Conservation (phyloP, 768 basidiomycete genomes). For the Trametes cubensis region DNA sequence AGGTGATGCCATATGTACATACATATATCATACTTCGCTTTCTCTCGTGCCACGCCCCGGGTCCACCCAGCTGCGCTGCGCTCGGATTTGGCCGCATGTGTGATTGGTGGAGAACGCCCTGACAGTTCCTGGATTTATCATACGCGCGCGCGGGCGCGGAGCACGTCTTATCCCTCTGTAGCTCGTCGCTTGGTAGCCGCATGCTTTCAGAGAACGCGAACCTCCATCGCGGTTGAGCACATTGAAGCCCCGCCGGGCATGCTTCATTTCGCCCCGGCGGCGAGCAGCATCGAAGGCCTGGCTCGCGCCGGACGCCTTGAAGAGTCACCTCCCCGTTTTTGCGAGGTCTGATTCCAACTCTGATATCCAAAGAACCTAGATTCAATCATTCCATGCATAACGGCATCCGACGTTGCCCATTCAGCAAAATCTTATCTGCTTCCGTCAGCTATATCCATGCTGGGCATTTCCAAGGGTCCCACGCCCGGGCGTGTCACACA, state of each 20-base stretch:
- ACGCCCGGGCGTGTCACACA: constrained; percentile 24
- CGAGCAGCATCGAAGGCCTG: constrained; percentile 17
- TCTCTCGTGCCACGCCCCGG: background rate
- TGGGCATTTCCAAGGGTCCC: constrained; percentile 22
- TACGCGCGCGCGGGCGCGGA: constrained; percentile 14
- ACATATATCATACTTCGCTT: constrained; percentile 4
- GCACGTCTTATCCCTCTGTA: constrained; percentile 8
- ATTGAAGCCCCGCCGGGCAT: constrained; percentile 14
- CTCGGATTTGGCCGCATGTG: constrained; percentile 16
- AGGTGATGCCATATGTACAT: constrained; percentile 21
- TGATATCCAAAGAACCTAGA: constrained; percentile 18
- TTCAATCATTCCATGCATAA: constrained; percentile 29
- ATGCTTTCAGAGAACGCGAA: constrained; percentile 24
- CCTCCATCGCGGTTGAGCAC: constrained; percentile 10
- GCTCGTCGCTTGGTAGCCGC: constrained; percentile 24
- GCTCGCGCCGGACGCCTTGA: constrained; percentile 14
- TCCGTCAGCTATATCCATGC: constrained; percentile 20
- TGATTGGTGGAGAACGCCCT: constrained; percentile 8
- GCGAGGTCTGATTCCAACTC: constrained; percentile 22
- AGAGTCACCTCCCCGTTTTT: constrained; percentile 11
- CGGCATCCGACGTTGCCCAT: constrained; percentile 29
- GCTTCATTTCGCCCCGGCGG: constrained; percentile 14
- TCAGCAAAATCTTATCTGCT: constrained; percentile 30
- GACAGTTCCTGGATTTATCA: constrained; percentile 15
- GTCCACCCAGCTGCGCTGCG: background rate